A percentile compares a stretch with the other conserved stretches of the same genome.
Conservation (phyloP, 495 filamentous ascomycete species). For the Letharia lupina region DNA sequence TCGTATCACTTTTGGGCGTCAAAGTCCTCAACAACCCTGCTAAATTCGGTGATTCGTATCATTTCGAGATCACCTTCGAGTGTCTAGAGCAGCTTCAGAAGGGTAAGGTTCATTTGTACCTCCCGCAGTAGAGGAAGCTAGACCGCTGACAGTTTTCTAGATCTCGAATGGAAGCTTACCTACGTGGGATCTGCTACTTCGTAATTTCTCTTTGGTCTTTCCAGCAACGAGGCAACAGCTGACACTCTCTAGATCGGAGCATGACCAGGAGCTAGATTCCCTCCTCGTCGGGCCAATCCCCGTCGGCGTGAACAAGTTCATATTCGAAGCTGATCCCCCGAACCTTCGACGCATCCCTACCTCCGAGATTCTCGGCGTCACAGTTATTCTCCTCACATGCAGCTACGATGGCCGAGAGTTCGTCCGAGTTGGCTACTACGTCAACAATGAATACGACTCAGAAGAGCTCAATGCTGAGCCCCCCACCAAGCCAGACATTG, state of each 20-base stretch:
- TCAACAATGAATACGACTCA: conserved; percentile 95
- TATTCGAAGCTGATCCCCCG: conserved; percentile 92
- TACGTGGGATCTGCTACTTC: conserved; percentile 97
- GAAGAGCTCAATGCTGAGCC: conserved; percentile 83
- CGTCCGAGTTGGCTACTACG: conserved; percentile 97
- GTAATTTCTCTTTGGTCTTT: conserved; percentile 41
- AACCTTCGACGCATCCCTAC: conserved; percentile 81
- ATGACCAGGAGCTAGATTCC: conserved; percentile 96
- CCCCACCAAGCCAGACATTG: conserved; percentile 82
- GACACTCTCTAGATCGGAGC: conserved; percentile 58
- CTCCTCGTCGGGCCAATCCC: conserved; percentile 94
- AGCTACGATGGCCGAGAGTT: conserved; percentile 95
- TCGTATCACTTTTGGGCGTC: conserved; percentile 90
- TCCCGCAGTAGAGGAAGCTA: not conserved
- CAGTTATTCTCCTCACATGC: conserved; percentile 92
- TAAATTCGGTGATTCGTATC: conserved; percentile 75
- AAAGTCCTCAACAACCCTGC: conserved; percentile 95
- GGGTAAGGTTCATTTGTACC: conserved; percentile 41
- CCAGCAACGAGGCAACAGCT: conserved; percentile 15
- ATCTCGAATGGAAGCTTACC: conserved; percentile 98
- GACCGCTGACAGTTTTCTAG: conserved; percentile 38
- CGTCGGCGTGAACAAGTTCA: conserved; percentile 95
- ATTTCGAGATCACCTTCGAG: conserved; percentile 98
- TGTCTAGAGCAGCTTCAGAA: conserved; percentile 89
- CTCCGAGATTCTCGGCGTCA: conserved; percentile 92